phyloP scores from a whole-genome alignment of 305 asterid genomes.

The Rubia balearica region DNA sequence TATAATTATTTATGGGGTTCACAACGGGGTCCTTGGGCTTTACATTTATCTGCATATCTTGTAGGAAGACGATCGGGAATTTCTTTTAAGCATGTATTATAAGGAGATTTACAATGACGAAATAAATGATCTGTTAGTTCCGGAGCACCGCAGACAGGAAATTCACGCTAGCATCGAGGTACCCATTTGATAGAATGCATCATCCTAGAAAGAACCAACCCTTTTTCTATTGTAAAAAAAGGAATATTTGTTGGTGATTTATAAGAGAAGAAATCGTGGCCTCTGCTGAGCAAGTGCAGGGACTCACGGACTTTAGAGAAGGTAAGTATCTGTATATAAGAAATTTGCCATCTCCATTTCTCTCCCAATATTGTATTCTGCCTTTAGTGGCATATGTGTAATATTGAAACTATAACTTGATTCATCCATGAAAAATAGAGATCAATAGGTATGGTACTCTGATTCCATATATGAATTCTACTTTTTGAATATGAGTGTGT shows the following conservation, averaged over 20 bases:
- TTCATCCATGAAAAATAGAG: too few relatives aligned
- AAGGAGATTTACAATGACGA: conserved; percentile 97
- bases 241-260: conserved; percentile 95
- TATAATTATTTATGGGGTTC: neutral
- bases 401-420: too few relatives aligned
- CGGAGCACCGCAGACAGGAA: conserved; percentile 82
- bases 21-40: neutral
- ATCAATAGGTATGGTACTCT: too few relatives aligned
- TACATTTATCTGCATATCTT: neutral
- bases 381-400: neutral
- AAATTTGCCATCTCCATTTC: neutral
- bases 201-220: neutral
- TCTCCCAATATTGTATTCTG: neutral
- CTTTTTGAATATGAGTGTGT: too few relatives aligned
- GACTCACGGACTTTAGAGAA: conserved; percentile 82
- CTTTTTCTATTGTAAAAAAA: conserved; percentile 42
- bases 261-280: conserved; percentile 93
- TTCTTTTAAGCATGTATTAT: conserved; percentile 86
- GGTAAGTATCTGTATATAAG: conserved; percentile 33
- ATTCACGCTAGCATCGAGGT: conserved; percentile 96
- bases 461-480: too few relatives aligned
- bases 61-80: conserved; percentile 74
- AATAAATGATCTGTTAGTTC: conserved; percentile 81
- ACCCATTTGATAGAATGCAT: neutral
- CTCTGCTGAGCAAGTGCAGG: conserved; percentile 80